Conservation (phyloP, 768 basidiomycete genomes). For the Calvatia gigantea region DNA sequence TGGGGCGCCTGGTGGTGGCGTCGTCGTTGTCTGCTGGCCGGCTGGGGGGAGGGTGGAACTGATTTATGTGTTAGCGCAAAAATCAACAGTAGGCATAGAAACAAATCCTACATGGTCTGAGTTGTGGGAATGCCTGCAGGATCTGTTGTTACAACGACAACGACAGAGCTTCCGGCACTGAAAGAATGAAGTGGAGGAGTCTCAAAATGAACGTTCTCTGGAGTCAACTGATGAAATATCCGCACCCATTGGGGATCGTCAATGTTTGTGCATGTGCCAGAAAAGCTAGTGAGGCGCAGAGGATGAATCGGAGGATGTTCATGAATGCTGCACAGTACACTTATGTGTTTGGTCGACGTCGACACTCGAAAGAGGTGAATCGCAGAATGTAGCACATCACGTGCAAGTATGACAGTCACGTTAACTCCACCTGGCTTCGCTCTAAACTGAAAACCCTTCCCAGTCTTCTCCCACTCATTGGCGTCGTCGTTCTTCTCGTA, state of each 20-base stretch:
- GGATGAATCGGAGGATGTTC: constrained; percentile 17
- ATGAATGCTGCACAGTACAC: too few species aligned
- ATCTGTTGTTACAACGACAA: constrained; percentile 44
- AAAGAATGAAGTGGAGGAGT: neutral
- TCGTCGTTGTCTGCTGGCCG: constrained; percentile 17
- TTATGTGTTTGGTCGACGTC: too few species aligned
- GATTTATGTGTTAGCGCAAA: neutral
- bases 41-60: constrained; percentile 23
- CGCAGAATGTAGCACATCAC: neutral
- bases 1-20: constrained; percentile 21
- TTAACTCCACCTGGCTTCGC: constrained; percentile 4
- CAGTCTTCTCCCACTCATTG: constrained; percentile 10
- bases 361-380: constrained; percentile 7
- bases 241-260: constrained; percentile 44
- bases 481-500: constrained; percentile 1
- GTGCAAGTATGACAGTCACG: constrained; percentile 3
- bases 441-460: constrained; percentile 7
- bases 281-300: constrained; percentile 16
- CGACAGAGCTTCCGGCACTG: constrained; percentile 47
- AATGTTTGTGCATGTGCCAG: constrained; percentile 39
- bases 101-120: constrained; percentile 34
- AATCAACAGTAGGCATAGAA: neutral
- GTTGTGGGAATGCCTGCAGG: constrained; percentile 38
- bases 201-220: neutral
- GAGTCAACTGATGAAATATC: neutral